Evolutionary conservation across 352 stramenopile species (phyloP).

Genomic region (Globisporangium paroecandrum): DNA sequence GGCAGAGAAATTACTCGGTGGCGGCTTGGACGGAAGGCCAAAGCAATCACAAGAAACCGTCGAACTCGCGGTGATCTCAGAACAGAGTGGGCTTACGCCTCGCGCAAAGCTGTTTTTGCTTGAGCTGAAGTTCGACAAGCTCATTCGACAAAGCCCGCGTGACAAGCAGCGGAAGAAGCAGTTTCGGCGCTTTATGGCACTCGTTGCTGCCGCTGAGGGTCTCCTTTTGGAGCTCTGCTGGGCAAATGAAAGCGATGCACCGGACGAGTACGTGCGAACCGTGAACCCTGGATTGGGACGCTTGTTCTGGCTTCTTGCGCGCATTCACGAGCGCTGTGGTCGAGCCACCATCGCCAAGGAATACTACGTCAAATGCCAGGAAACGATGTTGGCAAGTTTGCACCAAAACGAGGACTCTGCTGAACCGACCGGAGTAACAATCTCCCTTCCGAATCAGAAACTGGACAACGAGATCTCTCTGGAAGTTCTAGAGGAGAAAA

Average conservation of each 20-base stretch:
- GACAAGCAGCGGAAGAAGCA: conserved; percentile 24
- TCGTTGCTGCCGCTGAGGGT: conserved; percentile 29
- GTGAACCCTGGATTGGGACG: conserved; percentile 22
- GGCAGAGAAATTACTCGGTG: conserved; percentile 50
- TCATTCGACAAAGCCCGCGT: conserved; percentile 29
- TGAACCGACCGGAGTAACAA: neutral
- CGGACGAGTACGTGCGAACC: conserved; percentile 1
- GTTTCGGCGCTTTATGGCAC: conserved; percentile 20
- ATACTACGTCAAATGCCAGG: conserved; percentile 55
- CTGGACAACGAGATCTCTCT: conserved; percentile 32
- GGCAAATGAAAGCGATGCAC: conserved; percentile 26
- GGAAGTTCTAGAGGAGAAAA: conserved; percentile 40
- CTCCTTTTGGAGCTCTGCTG: conserved; percentile 47
- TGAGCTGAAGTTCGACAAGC: conserved; percentile 52
- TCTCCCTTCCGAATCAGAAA: conserved; percentile 50
- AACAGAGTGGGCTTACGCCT: conserved; percentile 26
- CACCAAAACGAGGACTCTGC: neutral
- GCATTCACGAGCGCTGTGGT: conserved; percentile 41
- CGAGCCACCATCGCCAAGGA: conserved; percentile 43
- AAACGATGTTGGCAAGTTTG: conserved; percentile 18
- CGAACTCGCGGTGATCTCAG: conserved; percentile 1
- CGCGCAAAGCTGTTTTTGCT: conserved; percentile 50
- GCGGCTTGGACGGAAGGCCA: conserved; percentile 24
- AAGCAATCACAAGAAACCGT: conserved; percentile 12
- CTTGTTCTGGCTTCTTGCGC: conserved; percentile 57